Conservation (phyloP, 2,329 filamentous ascomycete species). For the Rhytidhysteron rufulum region DNA sequence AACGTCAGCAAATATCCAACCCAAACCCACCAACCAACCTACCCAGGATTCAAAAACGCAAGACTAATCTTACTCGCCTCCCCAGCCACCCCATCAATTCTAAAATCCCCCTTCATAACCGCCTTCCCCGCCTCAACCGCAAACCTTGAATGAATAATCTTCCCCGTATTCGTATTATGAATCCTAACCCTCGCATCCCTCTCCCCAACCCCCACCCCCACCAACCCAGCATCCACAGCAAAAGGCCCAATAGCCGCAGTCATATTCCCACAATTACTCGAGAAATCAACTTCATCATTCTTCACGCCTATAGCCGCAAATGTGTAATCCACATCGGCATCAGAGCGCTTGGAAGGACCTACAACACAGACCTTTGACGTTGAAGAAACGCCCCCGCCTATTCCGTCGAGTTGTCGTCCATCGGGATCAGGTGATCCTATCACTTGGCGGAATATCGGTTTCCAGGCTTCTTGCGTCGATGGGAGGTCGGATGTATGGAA, state of each 20-base stretch:
- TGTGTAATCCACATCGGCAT: conserved; percentile 62
- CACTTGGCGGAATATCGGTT: conserved; percentile 53
- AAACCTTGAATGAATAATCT: conserved; percentile 59
- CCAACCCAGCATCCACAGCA: conserved; percentile 54
- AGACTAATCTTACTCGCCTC: conserved; percentile 55
- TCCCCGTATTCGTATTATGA: conserved; percentile 68
- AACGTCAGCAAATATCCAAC: no score
- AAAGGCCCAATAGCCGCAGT: conserved; percentile 63
- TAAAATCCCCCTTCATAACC: conserved; percentile 51
- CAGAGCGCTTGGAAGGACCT: conserved; percentile 44
- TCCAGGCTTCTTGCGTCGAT: conserved; percentile 42
- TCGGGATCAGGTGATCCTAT: conserved; percentile 65
- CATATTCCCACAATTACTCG: conserved; percentile 74
- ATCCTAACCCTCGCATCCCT: conserved; percentile 53
- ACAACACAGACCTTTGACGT: conserved; percentile 70
- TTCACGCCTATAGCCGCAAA: conserved; percentile 67
- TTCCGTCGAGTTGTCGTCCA: conserved; percentile 67
- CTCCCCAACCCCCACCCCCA: conserved; percentile 28
- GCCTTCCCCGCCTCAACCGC: conserved; percentile 48
- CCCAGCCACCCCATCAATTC: conserved; percentile 62
- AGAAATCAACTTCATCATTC: conserved; percentile 58
- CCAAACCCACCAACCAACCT: no score
- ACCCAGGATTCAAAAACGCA: conserved; percentile 60
- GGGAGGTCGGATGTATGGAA: conserved; percentile 56
- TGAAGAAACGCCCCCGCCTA: conserved; percentile 66